Percentiles rank a stretch among this genome's conserved stretches.
Conservation (phyloP, 2,329 filamentous ascomycete species). For the Rhinocladiella similis region DNA sequence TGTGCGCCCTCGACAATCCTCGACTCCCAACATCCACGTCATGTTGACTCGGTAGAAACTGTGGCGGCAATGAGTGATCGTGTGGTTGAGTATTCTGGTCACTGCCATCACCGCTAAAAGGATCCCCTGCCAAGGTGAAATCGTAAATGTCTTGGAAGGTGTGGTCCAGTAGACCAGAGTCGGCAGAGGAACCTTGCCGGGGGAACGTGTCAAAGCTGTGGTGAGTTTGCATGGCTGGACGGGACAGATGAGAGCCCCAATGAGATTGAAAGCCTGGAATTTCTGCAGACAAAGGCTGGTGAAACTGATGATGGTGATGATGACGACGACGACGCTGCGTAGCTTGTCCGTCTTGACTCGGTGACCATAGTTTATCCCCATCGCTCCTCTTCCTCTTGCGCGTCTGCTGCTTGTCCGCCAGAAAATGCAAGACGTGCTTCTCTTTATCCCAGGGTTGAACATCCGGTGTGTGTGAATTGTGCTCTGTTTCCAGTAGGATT, state of each 20-base stretch:
- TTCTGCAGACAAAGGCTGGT: neutral
- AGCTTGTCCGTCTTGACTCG: neutral
- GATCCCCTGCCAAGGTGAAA: neutral
- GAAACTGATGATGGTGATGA: neutral
- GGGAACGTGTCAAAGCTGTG: conserved; percentile 13
- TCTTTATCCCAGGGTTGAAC: conserved; percentile 4
- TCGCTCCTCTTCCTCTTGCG: neutral
- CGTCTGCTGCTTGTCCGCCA: neutral
- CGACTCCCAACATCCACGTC: neutral
- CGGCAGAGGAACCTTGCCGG: neutral
- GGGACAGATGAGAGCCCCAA: conserved; percentile 4
- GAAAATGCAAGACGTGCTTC: neutral
- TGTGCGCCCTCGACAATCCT: conserved; percentile 8
- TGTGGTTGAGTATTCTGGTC: neutral
- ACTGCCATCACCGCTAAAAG: too few species aligned
- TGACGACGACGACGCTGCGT: neutral
- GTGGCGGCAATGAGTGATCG: neutral
- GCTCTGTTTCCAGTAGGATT: neutral
- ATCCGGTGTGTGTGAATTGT: neutral
- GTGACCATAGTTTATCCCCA: neutral
- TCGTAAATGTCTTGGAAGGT: neutral
- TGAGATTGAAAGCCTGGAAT: neutral
- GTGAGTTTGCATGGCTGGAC: conserved; percentile 11
- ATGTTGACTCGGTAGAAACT: neutral
- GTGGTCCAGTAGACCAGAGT: neutral